Evolutionary conservation across 352 stramenopile species (phyloP).

Genomic region (Phytophthora quininea): DNA sequence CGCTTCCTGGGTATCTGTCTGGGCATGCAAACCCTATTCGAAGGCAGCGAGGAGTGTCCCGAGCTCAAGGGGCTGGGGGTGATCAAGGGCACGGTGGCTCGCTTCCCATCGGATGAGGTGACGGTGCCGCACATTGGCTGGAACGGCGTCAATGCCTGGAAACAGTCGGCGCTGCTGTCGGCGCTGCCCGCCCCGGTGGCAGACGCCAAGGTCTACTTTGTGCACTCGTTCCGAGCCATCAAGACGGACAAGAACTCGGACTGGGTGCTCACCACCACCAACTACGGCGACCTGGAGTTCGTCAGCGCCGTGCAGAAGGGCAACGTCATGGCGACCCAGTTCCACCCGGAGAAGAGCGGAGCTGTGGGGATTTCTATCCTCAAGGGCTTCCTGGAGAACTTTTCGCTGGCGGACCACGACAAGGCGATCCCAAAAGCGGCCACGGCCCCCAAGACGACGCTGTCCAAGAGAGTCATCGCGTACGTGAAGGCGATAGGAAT

Average conservation of each 20-base stretch:
- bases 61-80: constrained; percentile 91
- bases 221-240: constrained; percentile 95
- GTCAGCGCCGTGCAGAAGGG: constrained; percentile 95
- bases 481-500: constrained; percentile 29
- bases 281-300: constrained; percentile 94
- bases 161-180: constrained; percentile 80
- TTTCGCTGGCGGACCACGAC: constrained; percentile 55
- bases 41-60: constrained; percentile 93
- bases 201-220: constrained; percentile 94
- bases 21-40: constrained; percentile 98
- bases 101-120: constrained; percentile 85
- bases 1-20: constrained; percentile 98
- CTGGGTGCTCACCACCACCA: constrained; percentile 96
- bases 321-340: constrained; percentile 97
- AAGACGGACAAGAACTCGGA: constrained; percentile 78
- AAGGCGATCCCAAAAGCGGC: constrained; percentile 35
- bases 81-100: constrained; percentile 91
- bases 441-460: constrained; percentile 55
- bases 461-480: constrained; percentile 97
- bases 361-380: constrained; percentile 91
- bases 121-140: constrained; percentile 98
- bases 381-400: constrained; percentile 92
- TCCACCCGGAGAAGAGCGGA: constrained; percentile 99
- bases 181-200: constrained; percentile 43
- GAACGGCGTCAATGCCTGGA: constrained; percentile 94